Percentiles rank a stretch among this genome's conserved stretches.
These are phyloP conservation scores for Pholiota microspora DNA, from an alignment of 768 basidiomycete genomes.

Conservation along the genomic window DNA sequence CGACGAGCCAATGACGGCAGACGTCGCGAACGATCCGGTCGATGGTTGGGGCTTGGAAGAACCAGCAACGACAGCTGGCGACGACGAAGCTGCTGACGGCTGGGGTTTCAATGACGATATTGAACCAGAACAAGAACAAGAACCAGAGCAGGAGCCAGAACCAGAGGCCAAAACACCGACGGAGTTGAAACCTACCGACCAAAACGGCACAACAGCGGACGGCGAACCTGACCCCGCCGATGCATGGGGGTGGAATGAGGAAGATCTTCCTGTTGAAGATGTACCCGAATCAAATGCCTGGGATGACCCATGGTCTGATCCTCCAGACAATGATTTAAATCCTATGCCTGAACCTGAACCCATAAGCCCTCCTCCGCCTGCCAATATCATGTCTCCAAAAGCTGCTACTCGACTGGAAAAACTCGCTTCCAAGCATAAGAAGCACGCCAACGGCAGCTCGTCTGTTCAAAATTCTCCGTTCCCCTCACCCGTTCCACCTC, in stretches of 20 bases:
- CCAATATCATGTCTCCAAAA: constrained; percentile 36
- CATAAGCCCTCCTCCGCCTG: constrained; percentile 27
- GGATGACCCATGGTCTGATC: constrained; percentile 73
- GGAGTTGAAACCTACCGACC: constrained; percentile 6
- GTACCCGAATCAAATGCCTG: constrained; percentile 45
- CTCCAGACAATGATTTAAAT: constrained; percentile 21
- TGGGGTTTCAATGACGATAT: constrained; percentile 54
- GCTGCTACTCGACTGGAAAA: constrained; percentile 55
- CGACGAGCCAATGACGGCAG: constrained; percentile 25
- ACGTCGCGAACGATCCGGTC: constrained; percentile 24
- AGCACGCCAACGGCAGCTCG: constrained; percentile 32
- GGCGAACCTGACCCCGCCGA: constrained; percentile 47
- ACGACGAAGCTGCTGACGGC: constrained; percentile 33
- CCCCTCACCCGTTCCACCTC: constrained; percentile 19
- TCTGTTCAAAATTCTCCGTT: constrained; percentile 19
- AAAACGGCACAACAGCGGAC: constrained; percentile 10
- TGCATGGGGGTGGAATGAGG: constrained; percentile 80
- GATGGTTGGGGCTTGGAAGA: constrained; percentile 28
- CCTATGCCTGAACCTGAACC: constrained; percentile 30
- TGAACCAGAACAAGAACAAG: constrained; percentile 12
- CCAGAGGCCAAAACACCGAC: constrained; percentile 2
- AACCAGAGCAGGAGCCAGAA: background rate
- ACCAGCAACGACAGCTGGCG: background rate
- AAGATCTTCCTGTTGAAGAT: constrained; percentile 32
- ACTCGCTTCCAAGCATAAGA: constrained; percentile 53